phyloP scores from a whole-genome alignment of 352 stramenopile species.

The Globisporangium takayamanum region DNA sequence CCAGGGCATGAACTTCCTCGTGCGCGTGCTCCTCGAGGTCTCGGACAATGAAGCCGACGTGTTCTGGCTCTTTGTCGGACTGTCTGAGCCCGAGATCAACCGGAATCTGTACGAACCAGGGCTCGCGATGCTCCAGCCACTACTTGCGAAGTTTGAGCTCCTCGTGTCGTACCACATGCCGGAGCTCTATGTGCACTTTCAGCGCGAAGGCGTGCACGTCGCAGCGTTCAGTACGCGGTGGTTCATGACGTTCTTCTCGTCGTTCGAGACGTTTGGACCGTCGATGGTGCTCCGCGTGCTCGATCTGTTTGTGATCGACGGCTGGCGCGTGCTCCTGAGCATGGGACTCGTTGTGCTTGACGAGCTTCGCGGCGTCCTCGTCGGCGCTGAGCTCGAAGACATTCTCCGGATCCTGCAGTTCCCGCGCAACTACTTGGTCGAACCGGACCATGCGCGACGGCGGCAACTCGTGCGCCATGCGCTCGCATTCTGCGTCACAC shows the following conservation, averaged over 20 bases:
- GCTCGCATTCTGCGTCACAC: constrained; percentile 58
- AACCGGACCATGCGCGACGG: constrained; percentile 31
- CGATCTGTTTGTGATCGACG: constrained; percentile 78
- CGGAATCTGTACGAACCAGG: constrained; percentile 75
- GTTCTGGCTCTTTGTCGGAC: constrained; percentile 79
- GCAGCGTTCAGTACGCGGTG: constrained; percentile 69
- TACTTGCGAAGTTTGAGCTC: constrained; percentile 62
- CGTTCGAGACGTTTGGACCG: constrained; percentile 69
- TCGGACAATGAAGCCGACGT: constrained; percentile 60
- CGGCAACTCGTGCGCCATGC: constrained; percentile 51
- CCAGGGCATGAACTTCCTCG: constrained; percentile 86
- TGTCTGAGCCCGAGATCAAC: constrained; percentile 68
- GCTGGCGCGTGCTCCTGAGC: constrained; percentile 74
- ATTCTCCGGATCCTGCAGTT: constrained; percentile 66
- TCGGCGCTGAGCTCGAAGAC: constrained; percentile 53
- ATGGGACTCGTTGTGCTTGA: constrained; percentile 75
- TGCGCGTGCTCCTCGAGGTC: constrained; percentile 63
- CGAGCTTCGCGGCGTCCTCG: constrained; percentile 47
- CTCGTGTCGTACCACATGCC: constrained; percentile 65
- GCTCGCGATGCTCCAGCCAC: constrained; percentile 54
- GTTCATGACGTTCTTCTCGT: constrained; percentile 84
- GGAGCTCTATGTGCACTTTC: constrained; percentile 48
- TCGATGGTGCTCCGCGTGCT: constrained; percentile 59
- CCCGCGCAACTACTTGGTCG: constrained; percentile 43
- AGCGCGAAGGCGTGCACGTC: constrained; percentile 55